Evolutionary conservation across 176 grass and related monocot species (phyloP).

Genomic region (Zizania latifolia): DNA sequence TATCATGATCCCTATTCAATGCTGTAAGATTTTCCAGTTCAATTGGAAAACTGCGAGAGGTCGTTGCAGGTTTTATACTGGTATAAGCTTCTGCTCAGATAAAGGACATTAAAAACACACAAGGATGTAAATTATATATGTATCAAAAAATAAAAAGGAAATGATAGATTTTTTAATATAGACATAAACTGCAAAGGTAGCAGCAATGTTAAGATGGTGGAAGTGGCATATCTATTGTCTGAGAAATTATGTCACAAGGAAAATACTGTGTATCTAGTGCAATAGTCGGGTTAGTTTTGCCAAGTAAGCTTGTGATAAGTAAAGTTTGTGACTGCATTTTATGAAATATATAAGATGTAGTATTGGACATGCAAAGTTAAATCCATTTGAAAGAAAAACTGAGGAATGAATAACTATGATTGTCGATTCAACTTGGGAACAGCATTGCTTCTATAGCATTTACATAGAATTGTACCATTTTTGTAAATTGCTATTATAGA

Average conservation of each 20-base stretch:
- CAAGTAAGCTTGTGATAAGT: neutral
- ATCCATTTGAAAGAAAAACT: neutral
- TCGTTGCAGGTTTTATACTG: constrained; percentile 41
- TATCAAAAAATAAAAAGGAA: constrained; percentile 25
- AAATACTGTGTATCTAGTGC: neutral
- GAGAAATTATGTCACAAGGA: neutral
- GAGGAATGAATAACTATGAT: neutral
- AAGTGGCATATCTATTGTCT: neutral
- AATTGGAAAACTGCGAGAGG: constrained; percentile 55
- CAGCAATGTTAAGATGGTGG: neutral
- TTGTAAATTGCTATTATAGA: neutral
- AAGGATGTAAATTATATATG: constrained; percentile 32
- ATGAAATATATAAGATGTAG: neutral
- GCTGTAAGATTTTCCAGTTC: constrained; percentile 51
- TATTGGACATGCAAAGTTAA: neutral
- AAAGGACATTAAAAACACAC: constrained; percentile 40
- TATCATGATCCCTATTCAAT: constrained; percentile 44
- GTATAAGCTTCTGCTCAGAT: constrained; percentile 43
- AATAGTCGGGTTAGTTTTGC: neutral
- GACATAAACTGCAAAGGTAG: neutral
- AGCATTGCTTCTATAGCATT: neutral
- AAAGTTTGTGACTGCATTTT: neutral
- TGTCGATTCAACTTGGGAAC: neutral
- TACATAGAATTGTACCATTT: neutral
- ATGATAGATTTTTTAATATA: neutral